Base-by-base conservation (phyloP, 2,329 filamentous ascomycete genomes). In the Aspergillus quadrilineatus region DNA sequence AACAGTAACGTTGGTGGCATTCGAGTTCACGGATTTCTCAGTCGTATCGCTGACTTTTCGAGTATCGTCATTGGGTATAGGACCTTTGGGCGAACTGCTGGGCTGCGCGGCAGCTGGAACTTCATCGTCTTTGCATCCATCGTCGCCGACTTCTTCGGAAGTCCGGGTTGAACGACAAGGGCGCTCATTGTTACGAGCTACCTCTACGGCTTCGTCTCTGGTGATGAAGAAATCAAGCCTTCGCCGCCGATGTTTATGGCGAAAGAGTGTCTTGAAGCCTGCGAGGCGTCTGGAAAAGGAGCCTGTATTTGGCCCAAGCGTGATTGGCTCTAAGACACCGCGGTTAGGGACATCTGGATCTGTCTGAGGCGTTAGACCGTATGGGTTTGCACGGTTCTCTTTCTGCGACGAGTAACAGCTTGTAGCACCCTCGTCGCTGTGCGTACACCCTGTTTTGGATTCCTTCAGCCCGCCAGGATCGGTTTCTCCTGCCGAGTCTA, bases 31-130 rank as follows among this genome's bases (percentile, higher is more conserved):
- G 10, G 73, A 75, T 15, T 63, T 50, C 0, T 65, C 58, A 1
- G 66, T 72, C 45, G 69, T 66, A 43, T 67, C 66, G 57, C 73
- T 75, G 36, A 67, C 63, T 42, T 70, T 70, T 10, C 73, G 69
- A 8, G 57, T 37, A 26, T 67, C 60, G n/a, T 28, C 28, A 2
- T 53, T 36, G 36, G 4, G n/a, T 28, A 30, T 9, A 15, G 47
- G 17, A 29, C n/a, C 1, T 14, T 42, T 49, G 37, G 22, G 8
- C 15, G 29, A 6, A 15, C 5, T 46, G 29, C 8, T 30, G 34
- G 17, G 22, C 26, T 41, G 47, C 4, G 46, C n/a, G 6, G 17
- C 2, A 32, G 9, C 7, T 26, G 43, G 14, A 17, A 10, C 42
- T 17, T 39, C 12, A 28, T 32, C 41, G 8, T n/a, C 29, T 36